These are phyloP conservation scores for Colletotrichum spaethianum DNA, from an alignment of 2,329 filamentous ascomycete genomes.

Conservation along the genomic window DNA sequence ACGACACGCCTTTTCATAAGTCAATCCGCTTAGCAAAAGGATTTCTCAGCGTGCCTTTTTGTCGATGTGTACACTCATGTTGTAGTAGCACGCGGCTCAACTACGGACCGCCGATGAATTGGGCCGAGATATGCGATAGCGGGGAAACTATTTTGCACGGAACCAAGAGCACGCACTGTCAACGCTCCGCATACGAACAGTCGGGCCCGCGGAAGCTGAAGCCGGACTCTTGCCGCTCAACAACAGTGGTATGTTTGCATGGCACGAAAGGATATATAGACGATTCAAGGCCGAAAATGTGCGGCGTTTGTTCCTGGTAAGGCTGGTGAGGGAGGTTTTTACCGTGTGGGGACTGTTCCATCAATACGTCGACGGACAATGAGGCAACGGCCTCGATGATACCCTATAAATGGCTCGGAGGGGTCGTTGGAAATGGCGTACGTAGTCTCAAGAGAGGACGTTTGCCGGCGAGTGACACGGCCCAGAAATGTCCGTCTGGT, in stretches of 20 bases:
- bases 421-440: not conserved
- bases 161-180: not conserved
- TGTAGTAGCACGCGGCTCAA: not conserved
- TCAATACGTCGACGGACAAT: not conserved
- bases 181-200: not conserved
- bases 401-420: conserved; percentile 5
- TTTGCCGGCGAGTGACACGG: conserved; percentile 12
- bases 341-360: not conserved
- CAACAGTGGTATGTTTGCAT: not conserved
- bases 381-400: conserved; percentile 8
- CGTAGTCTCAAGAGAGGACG: conserved; percentile 6
- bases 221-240: not conserved
- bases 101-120: not conserved
- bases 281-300: not conserved
- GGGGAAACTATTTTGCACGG: no score
- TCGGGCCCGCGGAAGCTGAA: not conserved
- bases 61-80: not conserved
- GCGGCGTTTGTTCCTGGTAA: not conserved
- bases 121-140: not conserved
- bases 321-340: not conserved
- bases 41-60: no score
- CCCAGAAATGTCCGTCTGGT: conserved; percentile 6
- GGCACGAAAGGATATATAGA: not conserved
- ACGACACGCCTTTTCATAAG: no score
- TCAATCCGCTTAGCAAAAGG: no score